phyloP scores from a whole-genome alignment of 139 green algal genomes.

The Ettlia oleoabundans region DNA sequence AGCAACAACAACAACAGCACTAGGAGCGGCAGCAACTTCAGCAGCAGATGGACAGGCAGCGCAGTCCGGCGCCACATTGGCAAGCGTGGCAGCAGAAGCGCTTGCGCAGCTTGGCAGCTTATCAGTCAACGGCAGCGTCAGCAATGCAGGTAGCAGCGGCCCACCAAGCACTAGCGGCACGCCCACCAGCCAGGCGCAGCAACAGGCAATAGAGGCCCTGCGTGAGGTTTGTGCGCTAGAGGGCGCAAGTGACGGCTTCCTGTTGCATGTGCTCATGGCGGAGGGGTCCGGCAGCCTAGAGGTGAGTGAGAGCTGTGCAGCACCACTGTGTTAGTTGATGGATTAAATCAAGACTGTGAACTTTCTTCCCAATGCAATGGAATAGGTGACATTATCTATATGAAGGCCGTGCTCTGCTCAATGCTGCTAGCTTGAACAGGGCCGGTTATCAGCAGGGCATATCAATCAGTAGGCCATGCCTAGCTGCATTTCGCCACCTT shows the following conservation, averaged over 20 bases:
- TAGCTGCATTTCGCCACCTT: too few species aligned
- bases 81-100: background rate
- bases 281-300: background rate
- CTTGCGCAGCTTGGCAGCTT: background rate
- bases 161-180: background rate
- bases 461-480: too few species aligned
- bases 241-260: background rate
- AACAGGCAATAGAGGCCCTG: constrained; percentile 3
- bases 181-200: background rate
- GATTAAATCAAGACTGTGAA: too few species aligned
- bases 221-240: constrained; percentile 11
- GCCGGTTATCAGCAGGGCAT: too few species aligned
- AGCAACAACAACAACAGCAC: background rate
- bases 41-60: constrained; percentile 3
- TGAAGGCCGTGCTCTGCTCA: too few species aligned
- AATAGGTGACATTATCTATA: too few species aligned
- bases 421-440: background rate
- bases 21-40: background rate
- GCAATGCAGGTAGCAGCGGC: too few species aligned
- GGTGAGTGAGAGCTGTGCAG: too few species aligned
- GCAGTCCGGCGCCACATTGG: too few species aligned
- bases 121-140: background rate
- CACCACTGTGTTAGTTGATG: too few species aligned
- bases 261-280: background rate
- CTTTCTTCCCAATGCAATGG: too few species aligned